phyloP scores from a whole-genome alignment of 306 rosid species.

The Quercus ilex region DNA sequence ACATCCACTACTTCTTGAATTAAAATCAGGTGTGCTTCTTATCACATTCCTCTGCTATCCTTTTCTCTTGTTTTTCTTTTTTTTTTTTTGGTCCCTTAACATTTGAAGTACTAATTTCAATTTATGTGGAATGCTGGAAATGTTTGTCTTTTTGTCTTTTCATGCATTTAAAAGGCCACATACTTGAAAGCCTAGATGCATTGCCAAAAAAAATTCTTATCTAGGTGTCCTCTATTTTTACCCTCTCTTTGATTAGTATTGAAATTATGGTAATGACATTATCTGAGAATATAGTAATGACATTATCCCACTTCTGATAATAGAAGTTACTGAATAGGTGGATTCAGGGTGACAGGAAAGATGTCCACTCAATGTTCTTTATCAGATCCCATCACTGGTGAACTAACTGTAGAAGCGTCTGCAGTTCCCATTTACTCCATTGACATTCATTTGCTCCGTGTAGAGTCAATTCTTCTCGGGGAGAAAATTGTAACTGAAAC shows the following conservation, averaged over 20 bases:
- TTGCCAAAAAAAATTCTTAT: background rate
- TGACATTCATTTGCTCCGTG: slow-evolving; percentile 75
- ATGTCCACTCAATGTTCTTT: slow-evolving; percentile 76
- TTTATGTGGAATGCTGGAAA: background rate
- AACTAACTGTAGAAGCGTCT: slow-evolving; percentile 79
- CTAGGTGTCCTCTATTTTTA: background rate
- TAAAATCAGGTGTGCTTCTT: slow-evolving; percentile 66
- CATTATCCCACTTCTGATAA: slow-evolving; percentile 21
- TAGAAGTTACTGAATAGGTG: slow-evolving; percentile 51
- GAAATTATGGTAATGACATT: slow-evolving; percentile 1
- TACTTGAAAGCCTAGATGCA: background rate
- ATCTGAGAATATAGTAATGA: slow-evolving; percentile 11
- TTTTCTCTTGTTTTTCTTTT: background rate
- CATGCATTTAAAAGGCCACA: background rate
- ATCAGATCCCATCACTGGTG: slow-evolving; percentile 68
- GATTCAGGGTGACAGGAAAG: slow-evolving; percentile 87
- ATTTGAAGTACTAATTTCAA: no score
- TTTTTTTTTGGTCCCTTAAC: no score
- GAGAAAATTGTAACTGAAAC: slow-evolving; percentile 80
- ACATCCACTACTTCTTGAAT: slow-evolving; percentile 84
- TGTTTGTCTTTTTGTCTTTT: slow-evolving; percentile 8
- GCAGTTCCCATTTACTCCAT: slow-evolving; percentile 79
- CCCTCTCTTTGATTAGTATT: background rate
- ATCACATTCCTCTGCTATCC: background rate
- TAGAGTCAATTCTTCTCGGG: slow-evolving; percentile 83